Conservation (phyloP, 805 yeast genomes). For the Saturnispora sanitii region DNA sequence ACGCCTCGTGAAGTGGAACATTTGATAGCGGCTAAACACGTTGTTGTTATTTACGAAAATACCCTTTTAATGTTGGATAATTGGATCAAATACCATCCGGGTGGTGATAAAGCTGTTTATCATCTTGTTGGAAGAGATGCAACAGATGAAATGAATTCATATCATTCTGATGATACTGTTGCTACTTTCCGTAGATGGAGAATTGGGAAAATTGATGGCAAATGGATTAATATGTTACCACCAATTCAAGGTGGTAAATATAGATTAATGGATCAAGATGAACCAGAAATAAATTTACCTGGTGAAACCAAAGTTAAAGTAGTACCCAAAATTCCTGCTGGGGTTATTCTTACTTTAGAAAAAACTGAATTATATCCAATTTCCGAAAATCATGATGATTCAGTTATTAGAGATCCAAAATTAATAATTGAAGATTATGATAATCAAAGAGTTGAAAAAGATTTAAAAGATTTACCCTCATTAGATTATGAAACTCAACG, state of each 20-base stretch:
- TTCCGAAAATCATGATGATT: conserved; percentile 11
- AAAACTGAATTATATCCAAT: conserved; percentile 31
- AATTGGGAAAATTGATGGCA: conserved; percentile 53
- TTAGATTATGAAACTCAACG: conserved; percentile 62
- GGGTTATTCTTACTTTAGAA: conserved; percentile 31
- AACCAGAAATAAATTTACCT: conserved; percentile 15
- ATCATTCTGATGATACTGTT: conserved; percentile 56
- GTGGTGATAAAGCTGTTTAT: conserved; percentile 75
- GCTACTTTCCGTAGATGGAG: conserved; percentile 43
- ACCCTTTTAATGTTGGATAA: conserved; percentile 53
- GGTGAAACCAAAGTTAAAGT: conserved; percentile 38
- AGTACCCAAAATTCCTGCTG: conserved; percentile 44
- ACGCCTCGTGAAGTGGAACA: conserved; percentile 41
- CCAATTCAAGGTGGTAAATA: conserved; percentile 78
- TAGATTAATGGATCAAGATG: conserved; percentile 20
- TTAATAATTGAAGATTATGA: conserved; percentile 48
- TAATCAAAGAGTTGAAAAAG: conserved; percentile 42
- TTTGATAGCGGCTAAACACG: conserved; percentile 56
- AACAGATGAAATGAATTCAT: conserved; percentile 82
- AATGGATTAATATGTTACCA: conserved; percentile 71
- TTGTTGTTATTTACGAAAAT: conserved; percentile 56
- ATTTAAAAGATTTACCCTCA: conserved; percentile 47
- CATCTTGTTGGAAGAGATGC: conserved; percentile 89
- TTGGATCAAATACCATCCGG: conserved; percentile 77
- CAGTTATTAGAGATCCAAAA: conserved; percentile 47